Conservation (phyloP, 768 basidiomycete genomes). For the Mycena galopus region DNA sequence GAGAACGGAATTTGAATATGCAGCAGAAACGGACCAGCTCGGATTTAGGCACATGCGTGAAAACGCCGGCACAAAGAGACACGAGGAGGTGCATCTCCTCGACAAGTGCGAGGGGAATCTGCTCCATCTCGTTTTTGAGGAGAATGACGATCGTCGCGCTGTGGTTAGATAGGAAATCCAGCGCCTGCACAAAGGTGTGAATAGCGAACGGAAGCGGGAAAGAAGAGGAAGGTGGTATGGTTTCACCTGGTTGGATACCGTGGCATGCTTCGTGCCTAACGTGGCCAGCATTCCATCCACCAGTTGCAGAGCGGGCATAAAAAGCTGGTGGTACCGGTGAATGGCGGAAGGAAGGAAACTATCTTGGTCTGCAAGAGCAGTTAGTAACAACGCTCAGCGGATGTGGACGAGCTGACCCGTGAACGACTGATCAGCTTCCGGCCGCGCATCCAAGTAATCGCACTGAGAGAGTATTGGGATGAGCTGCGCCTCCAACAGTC, state of each 20-base stretch:
- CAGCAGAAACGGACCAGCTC: conserved; percentile 73
- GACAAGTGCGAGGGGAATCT: conserved; percentile 72
- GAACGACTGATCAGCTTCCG: conserved; percentile 85
- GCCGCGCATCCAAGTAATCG: conserved; percentile 88
- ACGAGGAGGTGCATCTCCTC: conserved; percentile 88
- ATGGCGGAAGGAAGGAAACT: conserved; percentile 91
- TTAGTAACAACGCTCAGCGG: conserved; percentile 5
- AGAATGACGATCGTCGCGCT: conserved; percentile 87
- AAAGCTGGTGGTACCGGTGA: conserved; percentile 90
- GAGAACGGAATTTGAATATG: background rate
- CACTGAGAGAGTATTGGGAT: conserved; percentile 83
- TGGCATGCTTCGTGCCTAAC: conserved; percentile 76
- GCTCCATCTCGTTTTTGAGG: conserved; percentile 79
- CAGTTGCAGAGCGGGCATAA: conserved; percentile 89
- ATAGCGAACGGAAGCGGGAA: background rate
- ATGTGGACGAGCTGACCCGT: conserved; percentile 66
- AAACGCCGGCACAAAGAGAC: conserved; percentile 74
- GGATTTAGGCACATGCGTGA: conserved; percentile 78
- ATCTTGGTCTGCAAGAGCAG: conserved; percentile 70
- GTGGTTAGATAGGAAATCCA: conserved; percentile 87
- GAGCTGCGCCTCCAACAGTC: conserved; percentile 82
- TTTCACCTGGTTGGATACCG: conserved; percentile 77
- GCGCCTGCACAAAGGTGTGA: conserved; percentile 59
- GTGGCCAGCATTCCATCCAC: conserved; percentile 82
- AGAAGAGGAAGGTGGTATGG: conserved; percentile 22